These are phyloP conservation scores for Coffea canephora DNA, from an alignment of 257 asterid species.

Conservation along the genomic window DNA sequence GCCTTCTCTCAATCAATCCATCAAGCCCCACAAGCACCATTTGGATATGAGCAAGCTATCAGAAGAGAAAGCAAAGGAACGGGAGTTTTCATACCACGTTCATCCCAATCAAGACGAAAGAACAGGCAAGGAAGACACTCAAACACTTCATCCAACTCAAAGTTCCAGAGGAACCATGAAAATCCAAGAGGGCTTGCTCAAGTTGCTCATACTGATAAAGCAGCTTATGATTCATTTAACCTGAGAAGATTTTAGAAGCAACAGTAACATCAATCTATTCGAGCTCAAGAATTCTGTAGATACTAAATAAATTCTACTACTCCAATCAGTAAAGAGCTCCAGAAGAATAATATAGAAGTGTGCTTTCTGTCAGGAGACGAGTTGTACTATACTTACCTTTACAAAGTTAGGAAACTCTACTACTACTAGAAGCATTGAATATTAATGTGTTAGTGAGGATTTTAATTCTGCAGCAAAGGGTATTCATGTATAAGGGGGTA, in stretches of 20 bases:
- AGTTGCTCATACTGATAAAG: conserved; percentile 21
- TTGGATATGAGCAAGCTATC: conserved; percentile 28
- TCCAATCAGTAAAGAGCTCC: neutral
- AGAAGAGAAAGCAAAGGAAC: conserved; percentile 84
- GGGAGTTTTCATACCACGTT: conserved; percentile 81
- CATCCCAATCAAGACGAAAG: conserved; percentile 48
- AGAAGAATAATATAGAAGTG: neutral
- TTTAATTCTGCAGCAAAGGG: neutral
- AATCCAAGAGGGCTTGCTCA: conserved; percentile 43
- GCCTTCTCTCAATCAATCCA: conserved; percentile 40
- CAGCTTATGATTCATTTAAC: conserved; percentile 40
- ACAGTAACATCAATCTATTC: neutral
- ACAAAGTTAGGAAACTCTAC: neutral
- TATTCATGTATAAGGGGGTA: neutral
- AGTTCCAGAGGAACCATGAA: conserved; percentile 41
- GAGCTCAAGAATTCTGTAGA: conserved; percentile 12
- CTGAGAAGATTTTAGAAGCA: conserved; percentile 36
- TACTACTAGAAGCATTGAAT: neutral
- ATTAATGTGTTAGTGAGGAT: neutral
- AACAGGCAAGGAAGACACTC: conserved; percentile 42
- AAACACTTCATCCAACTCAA: conserved; percentile 34
- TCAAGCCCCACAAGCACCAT: conserved; percentile 38
- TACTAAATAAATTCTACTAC: conserved; percentile 8
- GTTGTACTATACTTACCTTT: neutral
- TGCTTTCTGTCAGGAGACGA: neutral